Conservation (phyloP, 352 stramenopile species). For the Phytophthora macrochlamydospora region DNA sequence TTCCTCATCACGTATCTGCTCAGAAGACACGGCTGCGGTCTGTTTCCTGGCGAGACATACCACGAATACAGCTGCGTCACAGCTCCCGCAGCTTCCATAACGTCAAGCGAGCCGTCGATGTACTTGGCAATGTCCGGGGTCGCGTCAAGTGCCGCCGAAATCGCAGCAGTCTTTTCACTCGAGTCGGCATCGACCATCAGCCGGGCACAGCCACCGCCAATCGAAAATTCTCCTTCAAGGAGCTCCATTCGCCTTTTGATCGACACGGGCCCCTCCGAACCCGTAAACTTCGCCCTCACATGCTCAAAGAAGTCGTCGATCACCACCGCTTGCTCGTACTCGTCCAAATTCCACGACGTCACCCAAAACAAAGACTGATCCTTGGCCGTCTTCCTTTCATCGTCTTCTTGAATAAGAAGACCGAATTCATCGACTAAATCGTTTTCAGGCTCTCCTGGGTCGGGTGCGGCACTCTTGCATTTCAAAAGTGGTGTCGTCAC, state of each 20-base stretch:
- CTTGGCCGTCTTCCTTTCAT: not conserved
- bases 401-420: too few relatives aligned
- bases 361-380: not conserved
- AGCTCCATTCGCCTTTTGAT: not conserved
- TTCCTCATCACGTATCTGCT: not conserved
- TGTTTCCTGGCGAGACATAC: not conserved
- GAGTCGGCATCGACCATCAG: not conserved
- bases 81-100: not conserved
- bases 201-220: not conserved
- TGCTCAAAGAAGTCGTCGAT: not conserved
- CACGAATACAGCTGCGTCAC: not conserved
- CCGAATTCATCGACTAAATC: not conserved
- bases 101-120: not conserved
- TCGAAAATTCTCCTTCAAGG: not conserved
- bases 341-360: not conserved
- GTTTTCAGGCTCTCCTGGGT: not conserved
- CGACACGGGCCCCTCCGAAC: not conserved
- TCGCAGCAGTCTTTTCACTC: not conserved
- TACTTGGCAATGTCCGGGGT: not conserved
- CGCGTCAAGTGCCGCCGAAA: not conserved
- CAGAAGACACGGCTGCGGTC: not conserved
- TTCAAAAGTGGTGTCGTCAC: not conserved
- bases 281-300: not conserved
- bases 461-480: not conserved
- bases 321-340: not conserved